Conservation (phyloP, 2,329 filamentous ascomycete species). For the Clarireedia hainanense region DNA sequence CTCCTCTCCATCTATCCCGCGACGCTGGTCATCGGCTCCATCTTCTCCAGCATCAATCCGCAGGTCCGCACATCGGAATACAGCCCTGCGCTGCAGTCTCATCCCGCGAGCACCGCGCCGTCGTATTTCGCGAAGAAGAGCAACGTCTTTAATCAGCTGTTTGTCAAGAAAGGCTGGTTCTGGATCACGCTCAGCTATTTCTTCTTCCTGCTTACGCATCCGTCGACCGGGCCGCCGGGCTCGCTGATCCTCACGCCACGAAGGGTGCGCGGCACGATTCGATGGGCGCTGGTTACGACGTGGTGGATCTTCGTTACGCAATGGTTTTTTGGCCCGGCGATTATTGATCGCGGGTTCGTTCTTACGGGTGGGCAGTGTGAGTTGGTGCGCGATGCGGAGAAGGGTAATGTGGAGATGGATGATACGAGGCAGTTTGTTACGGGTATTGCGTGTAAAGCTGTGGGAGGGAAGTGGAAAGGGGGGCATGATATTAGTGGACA, state of each 20-base stretch:
- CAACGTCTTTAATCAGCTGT: slow-evolving; percentile 86
- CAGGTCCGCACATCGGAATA: slow-evolving; percentile 57
- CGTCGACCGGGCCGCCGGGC: slow-evolving; percentile 40
- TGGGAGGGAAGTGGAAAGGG: slow-evolving; percentile 80
- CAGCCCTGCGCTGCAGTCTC: slow-evolving; percentile 53
- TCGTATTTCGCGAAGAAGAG: slow-evolving; percentile 91
- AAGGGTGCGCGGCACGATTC: slow-evolving; percentile 49
- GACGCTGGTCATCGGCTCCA: slow-evolving; percentile 70
- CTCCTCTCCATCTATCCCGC: slow-evolving; percentile 65
- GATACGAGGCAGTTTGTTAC: slow-evolving; percentile 52
- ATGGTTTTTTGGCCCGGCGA: slow-evolving; percentile 88
- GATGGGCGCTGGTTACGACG: slow-evolving; percentile 65
- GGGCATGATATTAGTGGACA: slow-evolving; percentile 95
- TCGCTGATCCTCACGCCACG: slow-evolving; percentile 34
- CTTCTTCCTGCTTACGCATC: slow-evolving; percentile 62
- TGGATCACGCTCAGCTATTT: slow-evolving; percentile 77
- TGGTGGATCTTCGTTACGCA: slow-evolving; percentile 87
- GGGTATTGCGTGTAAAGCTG: slow-evolving; percentile 71
- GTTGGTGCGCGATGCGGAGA: slow-evolving; percentile 40
- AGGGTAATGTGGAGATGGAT: slow-evolving; percentile 38
- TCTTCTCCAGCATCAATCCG: slow-evolving; percentile 74
- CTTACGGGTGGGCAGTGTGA: slow-evolving; percentile 82
- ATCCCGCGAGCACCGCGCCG: slow-evolving; percentile 52
- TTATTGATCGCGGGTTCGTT: slow-evolving; percentile 87
- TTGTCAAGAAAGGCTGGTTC: slow-evolving; percentile 92